A percentile compares a stretch with the other conserved stretches of the same genome.
Conservation (phyloP, 192 early-diverging fungal genomes). For the Pilaira anomala region DNA sequence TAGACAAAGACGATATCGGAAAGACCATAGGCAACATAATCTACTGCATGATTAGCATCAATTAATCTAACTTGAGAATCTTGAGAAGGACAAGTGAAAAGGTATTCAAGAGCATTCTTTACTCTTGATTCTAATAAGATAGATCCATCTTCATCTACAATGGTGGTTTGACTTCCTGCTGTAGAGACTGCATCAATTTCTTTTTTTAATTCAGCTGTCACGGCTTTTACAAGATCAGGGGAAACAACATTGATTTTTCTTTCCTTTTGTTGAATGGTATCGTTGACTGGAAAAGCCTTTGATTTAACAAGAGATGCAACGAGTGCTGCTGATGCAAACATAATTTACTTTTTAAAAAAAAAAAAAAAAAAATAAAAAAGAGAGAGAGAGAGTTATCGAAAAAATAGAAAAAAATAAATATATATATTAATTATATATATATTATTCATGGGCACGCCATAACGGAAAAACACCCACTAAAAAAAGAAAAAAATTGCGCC, state of each 20-base stretch:
- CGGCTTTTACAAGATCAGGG: slow-evolving; percentile 16
- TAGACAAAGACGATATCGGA: slow-evolving; percentile 85
- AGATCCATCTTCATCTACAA: slow-evolving; percentile 31
- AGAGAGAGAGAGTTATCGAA: no score
- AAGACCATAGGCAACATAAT: slow-evolving; percentile 75
- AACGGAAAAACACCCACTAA: slow-evolving; percentile 22
- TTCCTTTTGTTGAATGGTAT: neutral
- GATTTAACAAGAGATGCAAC: slow-evolving; percentile 35
- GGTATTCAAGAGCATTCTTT: slow-evolving; percentile 16
- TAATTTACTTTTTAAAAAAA: slow-evolving; percentile 10
- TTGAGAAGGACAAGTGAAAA: slow-evolving; percentile 23
- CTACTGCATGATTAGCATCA: slow-evolving; percentile 63
- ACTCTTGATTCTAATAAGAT: slow-evolving; percentile 19
- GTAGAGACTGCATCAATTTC: slow-evolving; percentile 17
- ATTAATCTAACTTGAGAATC: slow-evolving; percentile 31
- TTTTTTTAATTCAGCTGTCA: slow-evolving; percentile 4
- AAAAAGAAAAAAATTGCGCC: slow-evolving; percentile 26
- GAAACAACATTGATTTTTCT: slow-evolving; percentile 13
- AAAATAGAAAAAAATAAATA: slow-evolving; percentile 3
- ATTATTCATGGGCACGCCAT: slow-evolving; percentile 16
- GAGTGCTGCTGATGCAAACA: slow-evolving; percentile 38
- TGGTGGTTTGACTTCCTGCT: slow-evolving; percentile 29
- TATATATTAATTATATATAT: neutral
- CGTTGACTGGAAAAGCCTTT: slow-evolving; percentile 10
- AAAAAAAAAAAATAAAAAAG: neutral